These are phyloP conservation scores for Myxozyma geophila DNA, from an alignment of 805 yeast species.

Conservation along the genomic window DNA sequence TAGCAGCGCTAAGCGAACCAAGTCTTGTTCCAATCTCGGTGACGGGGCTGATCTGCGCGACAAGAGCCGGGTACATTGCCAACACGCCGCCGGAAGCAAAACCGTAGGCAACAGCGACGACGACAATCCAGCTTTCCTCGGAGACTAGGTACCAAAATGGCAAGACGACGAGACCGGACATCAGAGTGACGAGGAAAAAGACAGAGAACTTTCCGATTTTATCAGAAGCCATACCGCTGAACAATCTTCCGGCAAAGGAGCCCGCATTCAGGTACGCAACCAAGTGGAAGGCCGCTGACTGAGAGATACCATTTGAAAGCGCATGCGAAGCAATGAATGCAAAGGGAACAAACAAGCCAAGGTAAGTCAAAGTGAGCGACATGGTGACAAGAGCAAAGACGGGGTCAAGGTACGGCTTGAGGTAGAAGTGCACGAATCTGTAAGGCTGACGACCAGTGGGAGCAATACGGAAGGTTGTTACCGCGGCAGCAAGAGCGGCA, in stretches of 20 bases:
- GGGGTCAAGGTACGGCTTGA: conserved; percentile 42
- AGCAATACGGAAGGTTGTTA: conserved; percentile 42
- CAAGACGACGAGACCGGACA: conserved; percentile 44
- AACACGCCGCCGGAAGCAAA: conserved; percentile 45
- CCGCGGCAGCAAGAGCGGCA: conserved; percentile 37
- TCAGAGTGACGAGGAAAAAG: conserved; percentile 42
- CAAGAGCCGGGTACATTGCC: conserved; percentile 45
- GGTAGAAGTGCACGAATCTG: conserved; percentile 29
- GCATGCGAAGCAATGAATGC: conserved; percentile 46
- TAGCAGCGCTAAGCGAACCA: conserved; percentile 63
- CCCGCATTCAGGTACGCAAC: conserved; percentile 47
- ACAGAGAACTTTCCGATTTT: conserved; percentile 53
- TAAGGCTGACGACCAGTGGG: conserved; percentile 33
- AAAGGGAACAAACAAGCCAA: conserved; percentile 44
- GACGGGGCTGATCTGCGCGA: conserved; percentile 42
- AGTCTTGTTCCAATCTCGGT: conserved; percentile 49
- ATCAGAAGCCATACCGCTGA: conserved; percentile 56
- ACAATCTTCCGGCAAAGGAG: conserved; percentile 56
- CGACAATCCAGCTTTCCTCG: conserved; percentile 30
- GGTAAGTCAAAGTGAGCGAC: conserved; percentile 41
- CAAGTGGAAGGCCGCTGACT: conserved; percentile 40
- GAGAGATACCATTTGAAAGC: conserved; percentile 35
- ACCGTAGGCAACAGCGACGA: conserved; percentile 44
- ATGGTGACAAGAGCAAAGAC: conserved; percentile 40
- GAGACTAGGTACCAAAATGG: conserved; percentile 32